Evolutionary conservation across 2,329 filamentous ascomycete species (phyloP).

Genomic region (Pseudogymnoascus sp.): DNA sequence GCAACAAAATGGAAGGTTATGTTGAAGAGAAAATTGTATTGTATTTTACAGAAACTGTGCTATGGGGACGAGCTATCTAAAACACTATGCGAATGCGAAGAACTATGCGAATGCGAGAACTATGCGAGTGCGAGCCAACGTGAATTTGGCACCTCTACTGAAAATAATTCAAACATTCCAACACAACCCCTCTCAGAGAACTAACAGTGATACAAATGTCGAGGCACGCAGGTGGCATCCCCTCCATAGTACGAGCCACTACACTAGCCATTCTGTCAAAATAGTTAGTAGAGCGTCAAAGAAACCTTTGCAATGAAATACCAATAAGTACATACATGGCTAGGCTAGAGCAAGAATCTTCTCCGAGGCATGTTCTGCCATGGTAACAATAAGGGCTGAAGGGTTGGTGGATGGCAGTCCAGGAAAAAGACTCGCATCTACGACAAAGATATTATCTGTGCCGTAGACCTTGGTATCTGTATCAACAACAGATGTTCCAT

Average conservation of each 20-base stretch:
- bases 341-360: slow-evolving; percentile 37
- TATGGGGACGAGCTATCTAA: neutral
- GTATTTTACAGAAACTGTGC: neutral
- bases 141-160: neutral
- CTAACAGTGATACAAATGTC: no score
- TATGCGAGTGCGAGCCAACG: neutral
- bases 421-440: slow-evolving; percentile 61
- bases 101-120: neutral
- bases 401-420: slow-evolving; percentile 63
- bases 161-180: neutral
- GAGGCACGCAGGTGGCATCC: neutral
- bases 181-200: no score
- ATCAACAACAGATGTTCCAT: slow-evolving; percentile 53
- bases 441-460: slow-evolving; percentile 59
- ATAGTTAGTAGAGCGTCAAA: neutral
- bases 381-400: slow-evolving; percentile 54
- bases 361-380: slow-evolving; percentile 51
- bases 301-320: neutral
- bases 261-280: neutral
- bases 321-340: neutral
- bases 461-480: slow-evolving; percentile 56
- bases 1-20: neutral
- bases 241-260: neutral
- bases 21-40: neutral
- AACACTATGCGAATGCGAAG: neutral